These are phyloP conservation scores for Coniella lustricola DNA, from an alignment of 2,329 filamentous ascomycete species.

Conservation along the genomic window DNA sequence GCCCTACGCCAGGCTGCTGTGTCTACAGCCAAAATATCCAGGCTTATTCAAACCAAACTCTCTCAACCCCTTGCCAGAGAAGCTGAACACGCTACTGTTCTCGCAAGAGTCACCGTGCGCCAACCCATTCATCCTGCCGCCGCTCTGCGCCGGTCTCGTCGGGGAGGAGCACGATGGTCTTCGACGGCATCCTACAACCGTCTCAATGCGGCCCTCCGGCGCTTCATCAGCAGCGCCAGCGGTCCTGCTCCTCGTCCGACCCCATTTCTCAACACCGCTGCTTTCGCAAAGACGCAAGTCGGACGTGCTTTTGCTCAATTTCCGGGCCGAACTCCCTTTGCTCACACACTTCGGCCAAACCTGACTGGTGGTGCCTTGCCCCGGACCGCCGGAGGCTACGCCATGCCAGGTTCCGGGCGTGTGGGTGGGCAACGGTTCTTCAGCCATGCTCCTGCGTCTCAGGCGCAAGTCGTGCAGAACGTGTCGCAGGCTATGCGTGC, in stretches of 20 bases:
- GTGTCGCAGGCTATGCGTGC: conserved; percentile 90
- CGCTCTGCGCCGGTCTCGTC: conserved; percentile 44
- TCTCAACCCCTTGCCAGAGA: conserved; percentile 39
- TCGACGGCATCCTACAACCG: conserved; percentile 37
- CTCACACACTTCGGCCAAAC: conserved; percentile 82
- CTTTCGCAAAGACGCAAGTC: conserved; percentile 42
- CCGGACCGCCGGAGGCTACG: conserved; percentile 85
- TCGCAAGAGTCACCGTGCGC: conserved; percentile 31
- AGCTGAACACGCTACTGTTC: conserved; percentile 39
- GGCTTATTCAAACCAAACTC: conserved; percentile 44
- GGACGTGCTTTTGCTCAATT: conserved; percentile 50
- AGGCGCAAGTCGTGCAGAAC: conserved; percentile 87
- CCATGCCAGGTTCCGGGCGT: conserved; percentile 59
- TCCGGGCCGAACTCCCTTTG: conserved; percentile 75
- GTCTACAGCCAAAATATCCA: conserved; percentile 37
- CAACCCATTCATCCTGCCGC: conserved; percentile 48
- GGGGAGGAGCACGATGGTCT: conserved; percentile 39
- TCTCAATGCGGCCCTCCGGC: conserved; percentile 39
- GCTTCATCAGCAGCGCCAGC: conserved; percentile 41
- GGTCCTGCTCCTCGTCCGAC: conserved; percentile 28
- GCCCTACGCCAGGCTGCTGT: conserved; percentile 44
- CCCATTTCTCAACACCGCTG: conserved; percentile 39
- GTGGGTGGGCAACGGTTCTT: conserved; percentile 76
- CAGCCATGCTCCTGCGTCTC: conserved; percentile 76
- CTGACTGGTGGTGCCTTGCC: conserved; percentile 81